phyloP scores from a whole-genome alignment of 345 rosid genomes.

The Salix udensis region DNA sequence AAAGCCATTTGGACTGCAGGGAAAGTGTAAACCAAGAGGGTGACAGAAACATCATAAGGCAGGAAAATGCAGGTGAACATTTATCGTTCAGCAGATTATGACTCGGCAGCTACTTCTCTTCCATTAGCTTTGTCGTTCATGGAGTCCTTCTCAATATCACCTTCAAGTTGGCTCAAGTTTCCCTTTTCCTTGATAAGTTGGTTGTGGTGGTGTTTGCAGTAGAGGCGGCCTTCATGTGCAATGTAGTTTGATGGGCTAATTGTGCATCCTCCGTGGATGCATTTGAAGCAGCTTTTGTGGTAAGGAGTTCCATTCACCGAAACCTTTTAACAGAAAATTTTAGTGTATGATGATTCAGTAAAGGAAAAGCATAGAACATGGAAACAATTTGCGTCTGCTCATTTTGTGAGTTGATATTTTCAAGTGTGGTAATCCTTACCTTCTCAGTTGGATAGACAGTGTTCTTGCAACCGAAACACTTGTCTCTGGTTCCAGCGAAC shows the following conservation, averaged over 20 bases:
- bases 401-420: background rate
- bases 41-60: background rate
- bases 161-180: constrained; percentile 92
- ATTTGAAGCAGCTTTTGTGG: constrained; percentile 98
- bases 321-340: constrained; percentile 44
- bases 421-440: constrained; percentile 37
- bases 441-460: constrained; percentile 93
- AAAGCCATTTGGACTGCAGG: constrained; percentile 26
- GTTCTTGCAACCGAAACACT: constrained; percentile 78
- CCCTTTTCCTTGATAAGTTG: constrained; percentile 96
- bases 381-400: background rate
- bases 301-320: constrained; percentile 91
- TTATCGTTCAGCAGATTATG: constrained; percentile 7
- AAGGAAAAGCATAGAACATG: background rate
- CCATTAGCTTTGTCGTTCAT: constrained; percentile 25
- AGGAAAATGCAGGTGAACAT: constrained; percentile 2
- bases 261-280: constrained; percentile 92
- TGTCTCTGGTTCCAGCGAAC: constrained; percentile 93
- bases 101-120: constrained; percentile 31
- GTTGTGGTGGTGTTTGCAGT: constrained; percentile 93
- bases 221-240: constrained; percentile 93
- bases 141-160: constrained; percentile 45
- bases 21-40: background rate
- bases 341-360: background rate
- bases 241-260: constrained; percentile 93